Evolutionary conservation across 2,329 filamentous ascomycete species (phyloP).

Genomic region (Diaporthe sp.): DNA sequence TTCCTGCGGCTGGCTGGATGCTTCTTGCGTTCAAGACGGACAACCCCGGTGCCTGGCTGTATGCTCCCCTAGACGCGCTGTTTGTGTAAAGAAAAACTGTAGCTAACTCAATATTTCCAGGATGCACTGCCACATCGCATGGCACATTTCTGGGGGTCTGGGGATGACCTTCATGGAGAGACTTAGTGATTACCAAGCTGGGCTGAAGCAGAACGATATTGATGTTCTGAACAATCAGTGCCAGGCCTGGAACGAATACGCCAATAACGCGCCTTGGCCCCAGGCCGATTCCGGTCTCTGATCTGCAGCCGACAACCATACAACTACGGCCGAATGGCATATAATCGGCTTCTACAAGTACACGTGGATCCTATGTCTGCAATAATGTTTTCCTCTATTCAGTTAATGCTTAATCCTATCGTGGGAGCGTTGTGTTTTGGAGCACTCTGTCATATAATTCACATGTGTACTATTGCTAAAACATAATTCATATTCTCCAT

Average conservation of each 20-base stretch:
- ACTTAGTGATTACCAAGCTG: conserved; percentile 23
- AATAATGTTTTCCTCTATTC: background rate
- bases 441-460: background rate
- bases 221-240: conserved; percentile 34
- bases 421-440: background rate
- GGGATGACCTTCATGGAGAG: conserved; percentile 36
- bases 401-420: background rate
- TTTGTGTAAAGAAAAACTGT: background rate
- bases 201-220: conserved; percentile 22
- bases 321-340: background rate
- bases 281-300: conserved; percentile 37
- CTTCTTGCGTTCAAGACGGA: conserved; percentile 60
- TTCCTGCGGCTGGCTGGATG: conserved; percentile 58
- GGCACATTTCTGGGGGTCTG: conserved; percentile 36
- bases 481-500: background rate
- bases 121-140: conserved; percentile 39
- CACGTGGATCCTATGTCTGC: background rate
- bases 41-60: conserved; percentile 61
- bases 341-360: background rate
- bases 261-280: conserved; percentile 20
- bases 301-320: background rate
- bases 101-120: background rate
- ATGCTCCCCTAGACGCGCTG: background rate
- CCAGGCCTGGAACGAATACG: conserved; percentile 33
- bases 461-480: background rate